Evolutionary conservation across 768 basidiomycete genomes (phyloP).

Genomic region (Tylopilus rubrobrunneus): DNA sequence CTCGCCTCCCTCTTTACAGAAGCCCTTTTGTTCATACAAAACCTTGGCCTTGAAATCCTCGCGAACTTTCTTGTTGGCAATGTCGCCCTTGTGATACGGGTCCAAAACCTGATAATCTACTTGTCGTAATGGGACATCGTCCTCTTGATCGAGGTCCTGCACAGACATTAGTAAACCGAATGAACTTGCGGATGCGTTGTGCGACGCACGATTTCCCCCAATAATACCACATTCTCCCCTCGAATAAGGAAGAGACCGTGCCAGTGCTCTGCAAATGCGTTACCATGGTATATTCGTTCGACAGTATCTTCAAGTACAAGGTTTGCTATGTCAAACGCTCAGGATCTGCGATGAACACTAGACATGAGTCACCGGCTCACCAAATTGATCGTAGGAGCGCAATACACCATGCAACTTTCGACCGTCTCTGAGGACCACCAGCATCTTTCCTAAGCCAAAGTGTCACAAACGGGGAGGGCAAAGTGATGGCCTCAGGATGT

Average conservation of each 20-base stretch:
- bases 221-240: constrained; percentile 95
- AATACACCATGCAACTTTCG: constrained; percentile 95
- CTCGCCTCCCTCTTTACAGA: constrained; percentile 93
- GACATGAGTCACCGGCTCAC: constrained; percentile 42
- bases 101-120: constrained; percentile 70
- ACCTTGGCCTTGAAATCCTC: constrained; percentile 83
- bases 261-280: constrained; percentile 83
- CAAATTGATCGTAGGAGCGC: constrained; percentile 97
- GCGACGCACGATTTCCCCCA: constrained; percentile 89
- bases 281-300: constrained; percentile 90
- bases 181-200: not conserved
- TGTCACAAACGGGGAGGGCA: constrained; percentile 12
- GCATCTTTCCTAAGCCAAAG: constrained; percentile 83
- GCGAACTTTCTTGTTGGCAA: constrained; percentile 69
- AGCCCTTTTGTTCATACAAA: constrained; percentile 80
- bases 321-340: constrained; percentile 61
- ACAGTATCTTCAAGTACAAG: constrained; percentile 94
- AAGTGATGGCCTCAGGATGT: constrained; percentile 39
- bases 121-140: constrained; percentile 75
- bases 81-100: constrained; percentile 68
- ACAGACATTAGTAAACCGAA: not conserved
- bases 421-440: constrained; percentile 94
- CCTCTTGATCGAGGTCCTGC: constrained; percentile 91
- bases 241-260: constrained; percentile 91
- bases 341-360: not conserved